phyloP scores from a whole-genome alignment of 2,329 filamentous ascomycete species.

The Scolecobasidium constrictum region DNA sequence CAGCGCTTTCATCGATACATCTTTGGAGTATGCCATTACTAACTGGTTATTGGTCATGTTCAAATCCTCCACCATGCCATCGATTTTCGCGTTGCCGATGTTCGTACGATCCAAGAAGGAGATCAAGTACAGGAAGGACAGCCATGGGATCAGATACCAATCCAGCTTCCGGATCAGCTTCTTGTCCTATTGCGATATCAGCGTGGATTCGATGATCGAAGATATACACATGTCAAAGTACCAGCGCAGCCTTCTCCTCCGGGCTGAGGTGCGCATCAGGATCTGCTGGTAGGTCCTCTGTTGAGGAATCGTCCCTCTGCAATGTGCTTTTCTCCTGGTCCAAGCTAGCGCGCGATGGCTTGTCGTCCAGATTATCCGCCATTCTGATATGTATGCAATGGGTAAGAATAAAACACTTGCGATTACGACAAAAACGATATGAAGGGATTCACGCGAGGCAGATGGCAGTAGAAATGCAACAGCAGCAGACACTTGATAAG shows the following conservation, averaged over 20 bases:
- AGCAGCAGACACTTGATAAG: no score
- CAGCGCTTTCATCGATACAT: not conserved
- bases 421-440: no score
- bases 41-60: conserved; percentile 52
- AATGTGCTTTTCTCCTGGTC: conserved; percentile 3
- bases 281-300: conserved; percentile 22
- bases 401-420: no score
- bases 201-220: not conserved
- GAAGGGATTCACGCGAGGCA: no score
- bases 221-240: conserved; percentile 24
- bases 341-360: not conserved
- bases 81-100: conserved; percentile 28
- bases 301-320: not conserved
- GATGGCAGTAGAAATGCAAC: no score
- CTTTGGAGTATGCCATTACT: no score
- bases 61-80: conserved; percentile 48
- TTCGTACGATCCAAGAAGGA: conserved; percentile 57
- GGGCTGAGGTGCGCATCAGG: conserved; percentile 55
- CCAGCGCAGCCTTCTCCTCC: conserved; percentile 50
- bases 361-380: conserved; percentile 6
- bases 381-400: no score
- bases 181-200: conserved; percentile 38
- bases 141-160: conserved; percentile 50
- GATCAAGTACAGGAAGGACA: conserved; percentile 62
- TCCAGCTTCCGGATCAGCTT: conserved; percentile 54